Evolutionary conservation across 2,329 filamentous ascomycete genomes (phyloP).

Genomic region (Pseudocercospora macadamiae): DNA sequence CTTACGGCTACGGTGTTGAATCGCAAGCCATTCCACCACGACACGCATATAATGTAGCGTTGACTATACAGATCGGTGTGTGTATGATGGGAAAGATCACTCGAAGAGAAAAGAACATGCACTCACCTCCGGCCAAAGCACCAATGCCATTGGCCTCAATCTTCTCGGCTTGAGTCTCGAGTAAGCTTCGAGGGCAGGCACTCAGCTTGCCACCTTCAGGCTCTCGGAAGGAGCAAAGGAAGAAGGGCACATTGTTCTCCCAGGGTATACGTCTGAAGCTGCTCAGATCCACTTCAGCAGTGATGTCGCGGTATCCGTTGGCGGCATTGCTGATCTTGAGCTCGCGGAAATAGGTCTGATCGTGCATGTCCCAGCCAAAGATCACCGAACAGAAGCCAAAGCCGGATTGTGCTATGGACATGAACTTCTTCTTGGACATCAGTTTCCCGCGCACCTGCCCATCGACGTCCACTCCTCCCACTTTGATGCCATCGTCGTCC

Average conservation of each 20-base stretch:
- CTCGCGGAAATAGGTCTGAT: conserved; percentile 84
- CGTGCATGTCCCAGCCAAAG: conserved; percentile 98
- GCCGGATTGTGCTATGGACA: conserved; percentile 76
- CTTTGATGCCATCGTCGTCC: conserved; percentile 78
- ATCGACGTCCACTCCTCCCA: conserved; percentile 85
- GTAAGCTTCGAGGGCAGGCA: conserved; percentile 76
- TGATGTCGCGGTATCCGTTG: conserved; percentile 84
- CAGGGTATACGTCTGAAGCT: conserved; percentile 85
- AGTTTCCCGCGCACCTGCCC: conserved; percentile 87
- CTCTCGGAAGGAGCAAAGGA: conserved; percentile 80
- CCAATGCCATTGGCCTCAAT: conserved; percentile 69
- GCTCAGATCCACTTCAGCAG: conserved; percentile 77
- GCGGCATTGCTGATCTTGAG: conserved; percentile 85
- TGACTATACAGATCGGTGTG: not conserved
- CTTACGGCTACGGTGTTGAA: not conserved
- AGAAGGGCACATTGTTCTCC: conserved; percentile 85
- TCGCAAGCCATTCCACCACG: not conserved
- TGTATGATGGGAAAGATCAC: not conserved
- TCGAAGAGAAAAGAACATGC: not conserved
- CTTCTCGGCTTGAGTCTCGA: conserved; percentile 70
- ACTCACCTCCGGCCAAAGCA: conserved; percentile 85
- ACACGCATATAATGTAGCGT: not conserved
- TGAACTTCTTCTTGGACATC: conserved; percentile 89
- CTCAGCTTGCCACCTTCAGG: conserved; percentile 73
- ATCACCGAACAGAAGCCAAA: conserved; percentile 95